Percentiles rank a stretch among this genome's conserved stretches.
phyloP scores from a whole-genome alignment of 352 stramenopile species.

The Pythium phragmitis region DNA sequence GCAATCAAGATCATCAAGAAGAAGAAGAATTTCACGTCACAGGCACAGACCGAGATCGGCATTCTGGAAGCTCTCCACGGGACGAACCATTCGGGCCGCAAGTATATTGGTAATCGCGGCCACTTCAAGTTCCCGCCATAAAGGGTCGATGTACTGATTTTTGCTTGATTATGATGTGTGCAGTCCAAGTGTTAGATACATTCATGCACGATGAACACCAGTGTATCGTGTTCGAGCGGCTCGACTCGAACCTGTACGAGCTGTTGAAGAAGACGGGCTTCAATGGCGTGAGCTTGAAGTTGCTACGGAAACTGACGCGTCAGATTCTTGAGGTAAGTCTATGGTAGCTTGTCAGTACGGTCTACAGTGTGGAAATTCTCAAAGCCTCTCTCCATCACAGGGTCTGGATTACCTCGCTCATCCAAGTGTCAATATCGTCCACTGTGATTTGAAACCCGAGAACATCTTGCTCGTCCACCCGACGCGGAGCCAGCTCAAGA shows the following conservation, averaged over 20 bases:
- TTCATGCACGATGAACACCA: slow-evolving; percentile 97
- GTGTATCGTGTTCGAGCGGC: slow-evolving; percentile 97
- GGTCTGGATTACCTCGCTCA: slow-evolving; percentile 88
- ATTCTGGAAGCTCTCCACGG: slow-evolving; percentile 92
- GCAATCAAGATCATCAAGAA: slow-evolving; percentile 99
- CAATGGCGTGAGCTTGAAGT: slow-evolving; percentile 89
- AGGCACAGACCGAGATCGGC: slow-evolving; percentile 97
- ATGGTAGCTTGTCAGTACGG: neutral
- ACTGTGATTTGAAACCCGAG: slow-evolving; percentile 99
- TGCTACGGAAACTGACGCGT: slow-evolving; percentile 95
- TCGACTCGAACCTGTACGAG: slow-evolving; percentile 97
- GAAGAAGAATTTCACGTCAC: slow-evolving; percentile 95
- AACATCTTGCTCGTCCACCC: slow-evolving; percentile 96
- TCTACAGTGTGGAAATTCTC: neutral
- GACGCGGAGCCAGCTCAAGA: slow-evolving; percentile 95
- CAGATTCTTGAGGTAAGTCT: slow-evolving; percentile 90
- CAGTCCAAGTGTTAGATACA: slow-evolving; percentile 91
- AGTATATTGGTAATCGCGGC: slow-evolving; percentile 90
- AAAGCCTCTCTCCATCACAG: slow-evolving; percentile 9
- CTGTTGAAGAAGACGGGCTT: slow-evolving; percentile 94
- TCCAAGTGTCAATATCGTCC: slow-evolving; percentile 95
- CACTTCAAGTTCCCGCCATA: neutral
- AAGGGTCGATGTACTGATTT: neutral
- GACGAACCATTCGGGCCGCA: slow-evolving; percentile 75
- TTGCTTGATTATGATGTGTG: neutral